Base-by-base conservation (phyloP, 2,329 filamentous ascomycete genomes). In the Ophiostoma sp. region DNA sequence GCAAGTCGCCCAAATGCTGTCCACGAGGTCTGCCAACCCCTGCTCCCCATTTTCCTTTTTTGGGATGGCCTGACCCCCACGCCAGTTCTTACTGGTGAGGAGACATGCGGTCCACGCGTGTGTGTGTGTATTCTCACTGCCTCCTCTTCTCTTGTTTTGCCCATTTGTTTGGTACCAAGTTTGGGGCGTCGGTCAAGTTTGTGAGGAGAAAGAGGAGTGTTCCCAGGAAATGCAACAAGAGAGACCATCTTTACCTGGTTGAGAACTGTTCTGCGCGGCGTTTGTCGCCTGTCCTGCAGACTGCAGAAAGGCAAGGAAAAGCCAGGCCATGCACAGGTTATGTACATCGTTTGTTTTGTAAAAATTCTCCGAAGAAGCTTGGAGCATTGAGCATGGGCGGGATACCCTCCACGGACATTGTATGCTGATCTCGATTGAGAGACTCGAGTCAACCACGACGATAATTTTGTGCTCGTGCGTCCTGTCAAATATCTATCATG, bases 11-110 rank as follows among this genome's bases (percentile, higher is more conserved):
- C 33, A 63, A 63, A 64, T 7, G 31, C 1, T 45, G n/a, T 64
- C n/a, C 33, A 25, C 33, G 33, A 39, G 59, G 59, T 5, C 59
- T 15, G 19, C 31, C 9, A 22, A 4, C 19, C 59, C n/a, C 59
- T n/a, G 33, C n/a, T 22, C 8, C 59, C 33, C 33, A n/a, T 25
- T 15, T 64, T 64, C 59, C 33, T 25, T n/a, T 9, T 64, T 17
- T 28, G 36, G 36, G 11, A 17, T 64, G 61, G 61, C 2, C 61
- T 66, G 61, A 66, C 61, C 61, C 59, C 61, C 61, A 66, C 61
- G 61, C 61, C 36, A 45, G 22, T 7, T 25, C 22, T 9, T 22
- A 9, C 39, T 11, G 39, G 39, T 42, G 19, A 64, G 59, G 59
- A 45, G 22, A 25, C 61, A 45, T 45, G 36, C n/a, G 61, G 33